Evolutionary conservation across 306 rosid species (phyloP).

Genomic region (Cicer arietinum): DNA sequence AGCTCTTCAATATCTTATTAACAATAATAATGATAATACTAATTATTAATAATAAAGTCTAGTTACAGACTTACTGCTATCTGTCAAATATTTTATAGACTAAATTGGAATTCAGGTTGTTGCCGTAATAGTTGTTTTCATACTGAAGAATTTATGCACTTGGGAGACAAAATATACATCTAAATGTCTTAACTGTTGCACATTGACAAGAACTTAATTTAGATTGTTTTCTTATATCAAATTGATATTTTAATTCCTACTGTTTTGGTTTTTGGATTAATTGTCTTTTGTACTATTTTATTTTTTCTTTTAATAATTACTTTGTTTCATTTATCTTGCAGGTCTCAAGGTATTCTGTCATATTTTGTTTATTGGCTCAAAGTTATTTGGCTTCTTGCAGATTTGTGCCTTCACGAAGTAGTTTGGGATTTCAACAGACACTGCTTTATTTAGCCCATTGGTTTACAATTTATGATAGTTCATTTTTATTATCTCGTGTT

Average conservation of each 20-base stretch:
- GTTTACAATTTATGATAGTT: conserved; percentile 20
- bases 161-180: conserved; percentile 9
- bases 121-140: conserved; percentile 25
- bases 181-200: conserved; percentile 22
- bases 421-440: conserved; percentile 34
- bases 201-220: background rate
- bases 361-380: conserved; percentile 45
- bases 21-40: background rate
- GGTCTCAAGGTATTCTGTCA: conserved; percentile 84
- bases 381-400: conserved; percentile 41
- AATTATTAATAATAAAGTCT: background rate
- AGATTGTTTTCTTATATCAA: conserved; percentile 9
- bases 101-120: conserved; percentile 27
- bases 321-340: conserved; percentile 59
- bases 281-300: background rate
- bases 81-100: background rate
- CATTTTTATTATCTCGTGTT: conserved; percentile 29
- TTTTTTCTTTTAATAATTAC: conserved; percentile 26
- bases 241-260: conserved; percentile 18
- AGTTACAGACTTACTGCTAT: conserved; percentile 16
- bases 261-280: conserved; percentile 16
- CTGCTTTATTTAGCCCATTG: conserved; percentile 33
- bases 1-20: conserved; percentile 26
- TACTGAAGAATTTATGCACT: conserved; percentile 20
- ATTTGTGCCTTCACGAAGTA: conserved; percentile 45